Evolutionary conservation across 441 rosid genomes (phyloP).

Genomic region (Flueggea neowawraea): DNA sequence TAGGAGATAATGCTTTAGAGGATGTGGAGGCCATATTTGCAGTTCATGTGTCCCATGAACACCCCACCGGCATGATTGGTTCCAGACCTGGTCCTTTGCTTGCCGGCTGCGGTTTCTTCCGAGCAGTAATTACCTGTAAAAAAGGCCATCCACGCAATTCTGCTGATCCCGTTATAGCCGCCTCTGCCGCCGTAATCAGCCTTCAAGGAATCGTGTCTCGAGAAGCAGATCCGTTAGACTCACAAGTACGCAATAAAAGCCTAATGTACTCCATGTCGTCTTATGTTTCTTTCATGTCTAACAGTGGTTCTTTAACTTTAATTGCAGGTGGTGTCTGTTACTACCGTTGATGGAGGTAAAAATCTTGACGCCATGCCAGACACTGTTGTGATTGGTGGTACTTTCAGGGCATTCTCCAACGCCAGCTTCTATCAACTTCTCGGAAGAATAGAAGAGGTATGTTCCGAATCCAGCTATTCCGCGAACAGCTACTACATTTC

Average conservation of each 20-base stretch:
- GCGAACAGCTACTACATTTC: background rate
- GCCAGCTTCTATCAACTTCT: conserved; percentile 62
- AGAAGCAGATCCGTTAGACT: conserved; percentile 84
- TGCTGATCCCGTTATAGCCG: conserved; percentile 55
- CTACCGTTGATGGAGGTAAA: conserved; percentile 64
- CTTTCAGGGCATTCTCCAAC: conserved; percentile 84
- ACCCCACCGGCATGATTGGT: conserved; percentile 69
- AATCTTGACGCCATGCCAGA: conserved; percentile 45
- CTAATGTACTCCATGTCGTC: too few relatives aligned
- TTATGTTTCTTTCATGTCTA: background rate
- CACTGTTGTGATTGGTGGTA: conserved; percentile 59
- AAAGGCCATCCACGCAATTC: conserved; percentile 27
- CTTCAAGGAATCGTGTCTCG: conserved; percentile 87
- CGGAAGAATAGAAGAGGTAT: conserved; percentile 69
- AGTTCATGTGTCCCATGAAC: conserved; percentile 74
- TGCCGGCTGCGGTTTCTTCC: conserved; percentile 91
- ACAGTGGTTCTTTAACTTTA: background rate
- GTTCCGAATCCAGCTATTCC: background rate
- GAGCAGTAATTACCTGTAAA: conserved; percentile 47
- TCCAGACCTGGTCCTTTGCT: conserved; percentile 86
- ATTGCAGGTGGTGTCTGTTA: conserved; percentile 76
- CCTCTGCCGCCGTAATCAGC: conserved; percentile 75
- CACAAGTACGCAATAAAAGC: conserved; percentile 41
- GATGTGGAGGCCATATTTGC: conserved; percentile 82
- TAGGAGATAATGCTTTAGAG: conserved; percentile 67